Base-by-base conservation (phyloP, 2,329 filamentous ascomycete species). In the Myriangium duriaei region DNA sequence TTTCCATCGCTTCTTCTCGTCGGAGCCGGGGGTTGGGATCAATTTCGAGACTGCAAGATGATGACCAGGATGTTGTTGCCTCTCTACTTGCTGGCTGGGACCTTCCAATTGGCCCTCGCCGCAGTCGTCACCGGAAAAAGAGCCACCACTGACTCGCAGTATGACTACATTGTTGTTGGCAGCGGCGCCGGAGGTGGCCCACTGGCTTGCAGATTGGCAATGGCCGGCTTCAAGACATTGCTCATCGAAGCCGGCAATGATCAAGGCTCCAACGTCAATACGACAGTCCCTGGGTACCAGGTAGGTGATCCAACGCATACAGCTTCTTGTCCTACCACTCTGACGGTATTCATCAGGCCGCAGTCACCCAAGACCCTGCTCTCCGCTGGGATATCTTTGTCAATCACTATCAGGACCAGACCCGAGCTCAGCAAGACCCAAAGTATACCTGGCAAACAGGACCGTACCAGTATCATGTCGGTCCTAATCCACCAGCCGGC, bases 311-410 rank as follows among this genome's bases (percentile, higher is more conserved):
- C n/a, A n/a, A n/a, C n/a, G n/a, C n/a, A n/a, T n/a, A n/a, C n/a
- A n/a, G n/a, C n/a, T n/a, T n/a, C n/a, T n/a, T n/a, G n/a, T n/a
- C n/a, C n/a, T n/a, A n/a, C n/a, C n/a, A n/a, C n/a, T n/a, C n/a
- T n/a, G n/a, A n/a, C n/a, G n/a, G n/a, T n/a, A n/a, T n/a, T n/a
- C n/a, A 31, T 31, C 29, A 31, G 12, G 29, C 65, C 33, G 61
- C 64, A 13, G 64, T 68, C 2, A 72, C 69, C 9, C 70, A 77
- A 48, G 69, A 76, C 42, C 61, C 62, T 15, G 62, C 64, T 12
- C 63, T 75, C 46, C 58, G 64, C 32, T 80, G 75, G 75, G 69
- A 76, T 52, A 79, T 72, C 56, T 79, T 70, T 45, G 71, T 76
- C n/a, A 65, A 65, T 32, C 74, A 79, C 52, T 78, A 76, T 49